Evolutionary conservation across 495 filamentous ascomycete genomes (phyloP).

Genomic region (Penicillium egyptiacum): DNA sequence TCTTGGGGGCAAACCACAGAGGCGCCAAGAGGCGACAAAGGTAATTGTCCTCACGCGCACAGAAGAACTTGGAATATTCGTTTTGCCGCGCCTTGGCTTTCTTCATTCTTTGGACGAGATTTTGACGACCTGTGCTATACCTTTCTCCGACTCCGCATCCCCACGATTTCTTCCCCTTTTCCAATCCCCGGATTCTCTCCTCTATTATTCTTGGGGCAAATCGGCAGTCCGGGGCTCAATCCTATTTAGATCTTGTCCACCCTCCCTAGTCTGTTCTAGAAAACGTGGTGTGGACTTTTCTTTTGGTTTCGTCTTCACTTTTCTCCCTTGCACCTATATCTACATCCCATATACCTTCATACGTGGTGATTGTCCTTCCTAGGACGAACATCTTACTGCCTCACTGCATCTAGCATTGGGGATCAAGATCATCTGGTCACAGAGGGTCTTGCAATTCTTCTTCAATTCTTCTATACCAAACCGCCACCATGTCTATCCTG

Average conservation of each 20-base stretch:
- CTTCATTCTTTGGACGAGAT: background rate
- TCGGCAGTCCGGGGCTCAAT: conserved; percentile 18
- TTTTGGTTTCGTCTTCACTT: conserved; percentile 3
- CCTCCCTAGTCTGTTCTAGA: conserved; percentile 10
- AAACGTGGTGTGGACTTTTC: conserved; percentile 8
- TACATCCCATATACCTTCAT: background rate
- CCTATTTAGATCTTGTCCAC: conserved; percentile 26
- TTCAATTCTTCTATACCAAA: conserved; percentile 1
- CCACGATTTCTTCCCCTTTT: conserved; percentile 17
- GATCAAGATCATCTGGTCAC: conserved; percentile 6
- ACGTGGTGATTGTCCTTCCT: conserved; percentile 1
- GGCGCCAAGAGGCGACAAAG: conserved; percentile 10
- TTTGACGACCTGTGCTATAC: conserved; percentile 19
- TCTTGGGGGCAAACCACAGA: background rate
- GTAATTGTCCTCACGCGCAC: background rate
- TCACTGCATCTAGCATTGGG: conserved; percentile 16
- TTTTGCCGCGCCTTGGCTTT: conserved; percentile 15
- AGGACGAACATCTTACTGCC: conserved; percentile 1
- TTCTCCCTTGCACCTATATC: background rate
- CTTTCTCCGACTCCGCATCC: conserved; percentile 32
- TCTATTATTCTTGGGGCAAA: conserved; percentile 15
- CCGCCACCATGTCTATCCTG: conserved; percentile 56
- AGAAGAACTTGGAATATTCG: conserved; percentile 12
- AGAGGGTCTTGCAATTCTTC: background rate
- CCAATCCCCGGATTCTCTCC: conserved; percentile 23